Conservation (phyloP, 2,329 filamentous ascomycete species). For the Aspergillus sp. region DNA sequence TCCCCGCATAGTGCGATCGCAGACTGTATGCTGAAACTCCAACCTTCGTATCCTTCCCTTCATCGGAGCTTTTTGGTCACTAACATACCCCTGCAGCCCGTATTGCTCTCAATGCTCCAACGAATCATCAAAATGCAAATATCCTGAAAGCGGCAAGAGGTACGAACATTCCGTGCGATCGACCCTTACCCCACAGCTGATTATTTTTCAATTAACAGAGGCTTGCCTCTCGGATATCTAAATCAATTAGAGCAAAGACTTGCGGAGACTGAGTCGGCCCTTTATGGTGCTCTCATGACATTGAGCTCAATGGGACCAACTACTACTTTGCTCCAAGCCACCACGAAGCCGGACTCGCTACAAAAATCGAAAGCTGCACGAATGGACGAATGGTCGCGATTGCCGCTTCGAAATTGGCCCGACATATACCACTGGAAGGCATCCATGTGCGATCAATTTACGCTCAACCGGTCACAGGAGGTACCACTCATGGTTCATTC, state of each 20-base stretch:
- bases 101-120: conserved; percentile 19
- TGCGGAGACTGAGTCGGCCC: conserved; percentile 30
- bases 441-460: not conserved
- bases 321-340: not conserved
- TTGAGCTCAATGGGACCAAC: not conserved
- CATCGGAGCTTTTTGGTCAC: too few relatives aligned
- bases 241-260: conserved; percentile 44
- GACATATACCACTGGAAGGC: not conserved
- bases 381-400: not conserved
- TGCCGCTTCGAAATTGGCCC: not conserved
- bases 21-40: conserved; percentile 10
- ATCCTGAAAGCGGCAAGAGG: conserved; percentile 24
- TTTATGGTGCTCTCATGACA: conserved; percentile 16
- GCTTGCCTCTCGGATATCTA: conserved; percentile 40
- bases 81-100: conserved; percentile 9
- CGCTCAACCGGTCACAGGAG: too few relatives aligned
- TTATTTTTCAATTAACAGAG: conserved; percentile 2
- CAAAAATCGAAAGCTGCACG: not conserved
- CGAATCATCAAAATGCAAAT: conserved; percentile 17
- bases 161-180: not conserved
- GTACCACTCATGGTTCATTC: too few relatives aligned
- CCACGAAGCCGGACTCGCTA: not conserved
- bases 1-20: conserved; percentile 19
- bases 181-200: too few relatives aligned
- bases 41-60: too few relatives aligned